Base-by-base conservation (phyloP, 164 flowering plant species). In the Tetracentron sinense region DNA sequence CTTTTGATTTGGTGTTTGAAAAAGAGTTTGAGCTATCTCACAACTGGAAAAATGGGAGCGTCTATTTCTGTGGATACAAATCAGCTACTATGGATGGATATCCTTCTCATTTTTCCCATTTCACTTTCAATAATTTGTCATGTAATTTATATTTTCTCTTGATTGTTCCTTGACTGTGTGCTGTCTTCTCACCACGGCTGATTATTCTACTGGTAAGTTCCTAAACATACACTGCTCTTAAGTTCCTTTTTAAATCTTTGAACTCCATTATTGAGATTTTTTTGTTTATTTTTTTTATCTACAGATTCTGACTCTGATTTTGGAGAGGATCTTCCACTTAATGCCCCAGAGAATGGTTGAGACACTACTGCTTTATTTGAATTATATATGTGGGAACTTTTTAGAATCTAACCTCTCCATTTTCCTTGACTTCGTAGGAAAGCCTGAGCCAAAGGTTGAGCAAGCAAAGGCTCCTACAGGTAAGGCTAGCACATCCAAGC, bases 11-110 rank as follows among this genome's bases (percentile, higher is more conserved):
- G 64, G 82, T 89, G 0, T 79, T 91, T 65, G 89, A 89, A 66
- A 79, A 80, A 55, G 89, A 84, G 27, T 89, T 91, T 80, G 94
- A 87, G 73, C 82, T 89, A 12, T 91, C 96, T 14, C 97, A 87
- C 79, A 85, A 79, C 68, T 84, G 85, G 81, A 89, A 89, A 65
- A 62, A 68, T 70, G 92, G 92, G 33, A 89, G 92, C 52, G 78
- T 91, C 15, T 80, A 73, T 80, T 84, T 89, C 46, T 56, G 71
- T 61, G 96, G 97, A 7, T 91, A 85, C 68, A 77, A 62, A 51
- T 28, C 81, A 21, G 27, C 15, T 12, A 0, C 33, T 3, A 63
- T 59, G 0, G 81, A 73, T 2, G 82, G 72, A 75, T 85, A 76
- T 81, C 85, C 81, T 51, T 51, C 44, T 8, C 44, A 8, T 38